Conservation (phyloP, 2,329 filamentous ascomycete genomes). For the Penicillium sp. region DNA sequence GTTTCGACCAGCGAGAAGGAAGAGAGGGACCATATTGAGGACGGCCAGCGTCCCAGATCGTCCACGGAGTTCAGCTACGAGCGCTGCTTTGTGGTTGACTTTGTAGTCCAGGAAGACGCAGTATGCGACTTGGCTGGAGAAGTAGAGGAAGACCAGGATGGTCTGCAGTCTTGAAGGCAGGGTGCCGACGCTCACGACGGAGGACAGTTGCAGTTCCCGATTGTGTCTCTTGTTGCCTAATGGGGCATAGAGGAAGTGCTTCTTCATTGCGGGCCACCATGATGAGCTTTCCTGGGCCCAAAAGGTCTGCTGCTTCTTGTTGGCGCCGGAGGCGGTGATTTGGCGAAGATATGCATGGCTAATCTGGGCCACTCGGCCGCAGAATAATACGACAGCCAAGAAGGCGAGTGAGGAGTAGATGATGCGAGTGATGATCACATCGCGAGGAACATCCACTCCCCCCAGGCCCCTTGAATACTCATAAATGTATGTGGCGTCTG, state of each 20-base stretch:
- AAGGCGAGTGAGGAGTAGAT: conserved; percentile 41
- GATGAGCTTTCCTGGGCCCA: conserved; percentile 47
- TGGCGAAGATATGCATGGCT: conserved; percentile 48
- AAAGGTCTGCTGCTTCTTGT: conserved; percentile 44
- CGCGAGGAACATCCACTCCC: conserved; percentile 43
- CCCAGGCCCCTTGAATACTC: conserved; percentile 43
- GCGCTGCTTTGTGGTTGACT: conserved; percentile 50
- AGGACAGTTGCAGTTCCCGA: conserved; percentile 68
- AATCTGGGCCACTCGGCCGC: conserved; percentile 45
- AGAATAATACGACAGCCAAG: conserved; percentile 40
- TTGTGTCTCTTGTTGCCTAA: conserved; percentile 77
- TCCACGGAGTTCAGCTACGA: conserved; percentile 81
- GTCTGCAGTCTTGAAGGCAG: conserved; percentile 78
- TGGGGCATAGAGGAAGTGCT: conserved; percentile 61
- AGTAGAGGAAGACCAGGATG: conserved; percentile 66
- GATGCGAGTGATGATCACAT: conserved; percentile 42
- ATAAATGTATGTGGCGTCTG: conserved; percentile 43
- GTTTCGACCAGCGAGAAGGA: conserved; percentile 88
- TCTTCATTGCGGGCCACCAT: conserved; percentile 49
- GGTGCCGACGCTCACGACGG: conserved; percentile 71
- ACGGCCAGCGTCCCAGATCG: conserved; percentile 81
- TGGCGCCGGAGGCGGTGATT: conserved; percentile 42
- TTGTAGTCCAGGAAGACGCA: conserved; percentile 55
- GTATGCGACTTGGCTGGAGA: conserved; percentile 75
- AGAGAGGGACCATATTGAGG: conserved; percentile 88